These are phyloP conservation scores for Croton laevigatus DNA, from an alignment of 441 rosid species.

Conservation along the genomic window DNA sequence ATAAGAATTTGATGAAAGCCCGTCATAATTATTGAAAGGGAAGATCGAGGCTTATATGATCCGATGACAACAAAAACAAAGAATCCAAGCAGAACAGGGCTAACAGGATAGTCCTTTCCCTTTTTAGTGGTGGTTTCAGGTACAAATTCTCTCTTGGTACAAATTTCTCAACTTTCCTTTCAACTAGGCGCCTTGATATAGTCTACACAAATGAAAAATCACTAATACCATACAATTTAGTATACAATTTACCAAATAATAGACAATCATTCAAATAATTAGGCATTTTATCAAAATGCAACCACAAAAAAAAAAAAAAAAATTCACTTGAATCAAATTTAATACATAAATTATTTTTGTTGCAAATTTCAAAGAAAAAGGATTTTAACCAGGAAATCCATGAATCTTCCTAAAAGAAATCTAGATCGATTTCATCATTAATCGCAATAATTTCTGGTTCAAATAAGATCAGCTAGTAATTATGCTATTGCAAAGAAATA, in stretches of 20 bases:
- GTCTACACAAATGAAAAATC: conserved; percentile 37
- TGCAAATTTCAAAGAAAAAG: too few relatives aligned
- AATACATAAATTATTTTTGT: too few relatives aligned
- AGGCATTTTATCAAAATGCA: not conserved
- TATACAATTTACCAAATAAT: not conserved
- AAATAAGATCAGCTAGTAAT: conserved; percentile 20
- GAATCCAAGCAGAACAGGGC: conserved; percentile 83
- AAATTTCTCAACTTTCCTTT: conserved; percentile 68
- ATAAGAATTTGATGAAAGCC: not conserved
- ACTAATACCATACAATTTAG: not conserved
- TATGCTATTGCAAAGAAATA: too few relatives aligned
- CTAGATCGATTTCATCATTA: conserved; percentile 8
- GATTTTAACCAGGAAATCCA: not conserved
- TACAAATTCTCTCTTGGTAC: conserved; percentile 69
- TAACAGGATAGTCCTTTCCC: conserved; percentile 83
- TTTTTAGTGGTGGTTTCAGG: conserved; percentile 74
- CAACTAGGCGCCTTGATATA: conserved; percentile 79
- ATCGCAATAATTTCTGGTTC: not conserved
- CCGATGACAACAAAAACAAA: conserved; percentile 88
- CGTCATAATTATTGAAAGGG: not conserved
- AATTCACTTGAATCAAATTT: not conserved
- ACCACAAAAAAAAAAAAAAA: not conserved
- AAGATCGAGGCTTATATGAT: conserved; percentile 54
- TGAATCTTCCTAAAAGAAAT: not conserved
- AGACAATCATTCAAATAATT: not conserved